Evolutionary conservation across 352 stramenopile species (phyloP).

Genomic region (Phytophthora idaei): DNA sequence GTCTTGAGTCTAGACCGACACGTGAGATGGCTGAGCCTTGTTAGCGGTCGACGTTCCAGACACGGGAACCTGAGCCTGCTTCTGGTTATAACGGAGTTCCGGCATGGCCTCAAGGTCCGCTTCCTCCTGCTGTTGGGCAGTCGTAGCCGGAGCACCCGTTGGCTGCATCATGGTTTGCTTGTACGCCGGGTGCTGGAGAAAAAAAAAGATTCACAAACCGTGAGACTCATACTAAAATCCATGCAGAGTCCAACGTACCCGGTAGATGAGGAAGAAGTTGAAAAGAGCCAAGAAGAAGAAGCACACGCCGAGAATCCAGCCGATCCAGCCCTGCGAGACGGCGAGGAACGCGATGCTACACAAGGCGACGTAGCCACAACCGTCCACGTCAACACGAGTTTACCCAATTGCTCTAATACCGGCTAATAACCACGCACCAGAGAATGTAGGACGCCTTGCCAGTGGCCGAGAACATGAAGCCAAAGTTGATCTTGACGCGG

Average conservation of each 20-base stretch:
- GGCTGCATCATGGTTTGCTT: constrained; percentile 72
- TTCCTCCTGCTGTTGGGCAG: constrained; percentile 57
- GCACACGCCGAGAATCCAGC: constrained; percentile 72
- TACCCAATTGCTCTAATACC: background rate
- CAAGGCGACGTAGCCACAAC: background rate
- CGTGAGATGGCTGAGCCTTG: constrained; percentile 62
- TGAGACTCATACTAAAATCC: constrained; percentile 11
- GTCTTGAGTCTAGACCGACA: constrained; percentile 52
- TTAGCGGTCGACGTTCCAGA: constrained; percentile 33
- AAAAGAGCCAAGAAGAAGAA: constrained; percentile 81
- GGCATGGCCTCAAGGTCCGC: constrained; percentile 76
- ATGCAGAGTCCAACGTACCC: constrained; percentile 49
- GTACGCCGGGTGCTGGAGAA: constrained; percentile 74
- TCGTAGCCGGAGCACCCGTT: constrained; percentile 30
- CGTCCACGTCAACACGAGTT: constrained; percentile 11
- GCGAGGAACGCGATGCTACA: constrained; percentile 80
- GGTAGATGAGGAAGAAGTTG: constrained; percentile 89
- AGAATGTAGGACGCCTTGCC: constrained; percentile 86
- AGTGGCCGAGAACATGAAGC: constrained; percentile 89
- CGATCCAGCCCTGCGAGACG: constrained; percentile 82
- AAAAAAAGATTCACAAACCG: background rate
- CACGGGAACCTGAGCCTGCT: constrained; percentile 40
- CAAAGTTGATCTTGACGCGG: constrained; percentile 88
- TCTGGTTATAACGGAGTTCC: constrained; percentile 82
- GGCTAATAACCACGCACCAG: constrained; percentile 47